phyloP scores from a whole-genome alignment of 805 yeast species.

The Ogataea neopini region DNA sequence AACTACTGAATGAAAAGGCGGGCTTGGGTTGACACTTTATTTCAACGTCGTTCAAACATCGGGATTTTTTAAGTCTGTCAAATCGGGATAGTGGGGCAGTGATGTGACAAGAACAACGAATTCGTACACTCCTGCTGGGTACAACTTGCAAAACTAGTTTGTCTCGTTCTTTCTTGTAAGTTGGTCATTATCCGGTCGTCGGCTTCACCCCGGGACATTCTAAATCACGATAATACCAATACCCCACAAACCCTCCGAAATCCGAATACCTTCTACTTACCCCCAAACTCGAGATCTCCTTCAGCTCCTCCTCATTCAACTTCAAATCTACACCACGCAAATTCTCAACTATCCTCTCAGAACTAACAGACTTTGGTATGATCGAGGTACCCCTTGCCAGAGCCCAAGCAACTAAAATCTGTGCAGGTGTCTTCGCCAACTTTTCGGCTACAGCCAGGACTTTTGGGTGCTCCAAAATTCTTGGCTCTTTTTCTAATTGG shows the following conservation, averaged over 20 bases:
- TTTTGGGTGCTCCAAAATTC: slow-evolving; percentile 42
- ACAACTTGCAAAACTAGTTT: too few species aligned
- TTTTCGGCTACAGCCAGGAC: slow-evolving; percentile 46
- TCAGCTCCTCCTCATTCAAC: slow-evolving; percentile 39
- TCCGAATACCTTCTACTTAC: slow-evolving; percentile 34
- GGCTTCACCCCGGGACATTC: slow-evolving; percentile 37
- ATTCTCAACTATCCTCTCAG: slow-evolving; percentile 41
- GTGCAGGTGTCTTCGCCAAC: slow-evolving; percentile 45
- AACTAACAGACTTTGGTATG: slow-evolving; percentile 48
- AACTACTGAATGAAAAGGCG: too few species aligned
- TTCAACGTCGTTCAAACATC: too few species aligned
- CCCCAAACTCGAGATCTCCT: slow-evolving; percentile 31
- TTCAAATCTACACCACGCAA: slow-evolving; percentile 31
- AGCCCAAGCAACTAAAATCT: slow-evolving; percentile 57
- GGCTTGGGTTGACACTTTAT: too few species aligned
- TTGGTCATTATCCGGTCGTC: slow-evolving; percentile 20
- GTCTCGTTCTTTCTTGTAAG: too few species aligned
- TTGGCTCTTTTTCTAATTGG: slow-evolving; percentile 42
- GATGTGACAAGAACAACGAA: too few species aligned
- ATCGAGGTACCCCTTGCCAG: slow-evolving; percentile 53
- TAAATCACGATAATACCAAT: slow-evolving; percentile 34
- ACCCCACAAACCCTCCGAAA: slow-evolving; percentile 35
- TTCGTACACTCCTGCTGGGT: too few species aligned
- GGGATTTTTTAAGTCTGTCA: too few species aligned
- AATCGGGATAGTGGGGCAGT: too few species aligned